Base-by-base conservation (phyloP, 2,329 filamentous ascomycete species). In the Aspergillus pseudonomiae region DNA sequence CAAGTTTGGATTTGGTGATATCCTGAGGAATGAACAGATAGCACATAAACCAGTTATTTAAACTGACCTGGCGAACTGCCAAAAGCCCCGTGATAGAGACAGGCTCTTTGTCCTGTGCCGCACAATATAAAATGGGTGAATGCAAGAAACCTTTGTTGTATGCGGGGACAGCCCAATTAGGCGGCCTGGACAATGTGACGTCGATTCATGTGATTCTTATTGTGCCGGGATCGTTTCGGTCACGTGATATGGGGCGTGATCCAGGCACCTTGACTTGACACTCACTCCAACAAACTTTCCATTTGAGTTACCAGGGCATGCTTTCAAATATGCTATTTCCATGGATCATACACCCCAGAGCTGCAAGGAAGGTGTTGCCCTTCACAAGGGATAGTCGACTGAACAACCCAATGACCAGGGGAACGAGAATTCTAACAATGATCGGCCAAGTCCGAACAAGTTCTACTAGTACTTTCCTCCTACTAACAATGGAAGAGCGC, bases 161-260 rank as follows among this genome's bases (percentile, higher is more conserved):
- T 74, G 32, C 53, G 43, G 48, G 50, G 57, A 54, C 12, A 5
- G 24, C 34, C 32, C 11, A 55, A 55, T 39, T 24, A 26, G 52
- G 34, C 52, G 39, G 21, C n/a, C 6, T 36, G 19, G 11, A 55
- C 30, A 55, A 26, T 55, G 52, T 55, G 52, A 55, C 52, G 32
- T 55, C 52, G 32, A 28, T 55, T 32, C 52, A 55, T 55, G 52
- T 55, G 52, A 55, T 55, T 9, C 43, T 2, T 24, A 46, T 46
- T 46, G 43, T 46, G 12, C 12, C 21, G 14, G 16, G n/a, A n/a
- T 39, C 16, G 52, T 55, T 0, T n/a, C 3, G 28, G 32, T 55
- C 52, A 55, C 52, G 19, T 55, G 52, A 55, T 32, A 26, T 7
- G 24, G 14, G 6, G 14, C 12, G 6, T 46, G 43, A 24, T 46